Evolutionary conservation across 768 basidiomycete genomes (phyloP).

Genomic region (Rhodotorula taiwanensis): DNA sequence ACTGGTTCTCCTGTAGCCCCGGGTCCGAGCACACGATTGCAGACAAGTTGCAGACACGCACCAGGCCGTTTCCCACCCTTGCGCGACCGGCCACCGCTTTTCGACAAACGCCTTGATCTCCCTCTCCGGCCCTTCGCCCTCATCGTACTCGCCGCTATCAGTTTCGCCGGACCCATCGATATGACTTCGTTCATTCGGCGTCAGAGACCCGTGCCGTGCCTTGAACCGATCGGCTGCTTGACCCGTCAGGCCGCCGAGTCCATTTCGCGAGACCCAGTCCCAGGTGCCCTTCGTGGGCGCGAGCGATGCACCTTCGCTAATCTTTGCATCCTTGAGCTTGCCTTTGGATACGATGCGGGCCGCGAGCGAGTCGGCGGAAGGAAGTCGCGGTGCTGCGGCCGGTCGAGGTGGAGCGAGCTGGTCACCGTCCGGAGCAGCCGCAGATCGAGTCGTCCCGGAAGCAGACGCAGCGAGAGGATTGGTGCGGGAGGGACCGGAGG

Average conservation of each 20-base stretch:
- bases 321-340: no score
- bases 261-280: slow-evolving; percentile 4
- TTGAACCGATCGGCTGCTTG: slow-evolving; percentile 1
- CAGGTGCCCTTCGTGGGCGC: slow-evolving; percentile 13
- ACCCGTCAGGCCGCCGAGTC: slow-evolving; percentile 9
- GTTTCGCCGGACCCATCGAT: no score
- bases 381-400: no score
- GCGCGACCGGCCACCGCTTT: background rate
- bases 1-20: no score
- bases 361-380: no score
- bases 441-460: no score
- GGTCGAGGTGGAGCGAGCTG: no score
- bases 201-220: background rate
- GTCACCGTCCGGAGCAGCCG: no score
- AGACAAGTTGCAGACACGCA: background rate
- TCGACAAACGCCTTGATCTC: slow-evolving; percentile 17
- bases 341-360: no score
- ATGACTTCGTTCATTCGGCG: no score
- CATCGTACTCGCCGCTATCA: background rate
- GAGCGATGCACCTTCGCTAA: background rate
- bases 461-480: slow-evolving; percentile 1
- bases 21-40: background rate
- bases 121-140: slow-evolving; percentile 1
- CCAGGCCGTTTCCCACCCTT: slow-evolving; percentile 18
- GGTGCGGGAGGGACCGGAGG: background rate